Conservation (phyloP, 257 asterid species). For the Capsicum chinense region DNA sequence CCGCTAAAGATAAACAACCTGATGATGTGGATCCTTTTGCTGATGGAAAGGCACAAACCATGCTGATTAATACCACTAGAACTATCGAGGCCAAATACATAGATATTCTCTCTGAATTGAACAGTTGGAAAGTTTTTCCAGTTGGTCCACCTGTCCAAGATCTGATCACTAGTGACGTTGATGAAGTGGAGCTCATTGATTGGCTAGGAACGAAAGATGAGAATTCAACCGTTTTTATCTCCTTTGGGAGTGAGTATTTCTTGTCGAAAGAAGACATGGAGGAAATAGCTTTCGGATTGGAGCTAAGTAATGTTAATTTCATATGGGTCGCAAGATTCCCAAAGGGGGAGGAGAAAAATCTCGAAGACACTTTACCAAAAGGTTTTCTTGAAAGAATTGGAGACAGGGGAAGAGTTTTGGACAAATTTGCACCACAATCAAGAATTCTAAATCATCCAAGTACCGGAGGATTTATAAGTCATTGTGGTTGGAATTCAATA, state of each 20-base stretch:
- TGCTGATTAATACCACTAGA: conserved; percentile 9
- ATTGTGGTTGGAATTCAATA: neutral
- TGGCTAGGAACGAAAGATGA: neutral
- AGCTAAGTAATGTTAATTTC: neutral
- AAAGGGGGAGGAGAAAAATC: neutral
- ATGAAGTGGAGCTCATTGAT: neutral
- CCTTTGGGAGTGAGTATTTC: conserved; percentile 16
- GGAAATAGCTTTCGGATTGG: neutral
- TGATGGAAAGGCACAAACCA: neutral
- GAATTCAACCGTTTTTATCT: neutral
- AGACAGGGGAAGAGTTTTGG: neutral
- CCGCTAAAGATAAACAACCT: conserved; percentile 28
- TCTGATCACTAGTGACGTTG: neutral
- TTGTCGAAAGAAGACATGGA: neutral
- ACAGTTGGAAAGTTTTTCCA: neutral
- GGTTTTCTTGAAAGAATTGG: neutral
- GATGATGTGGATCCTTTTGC: conserved; percentile 28
- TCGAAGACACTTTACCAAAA: neutral
- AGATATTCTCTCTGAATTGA: neutral
- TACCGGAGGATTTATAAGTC: neutral
- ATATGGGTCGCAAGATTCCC: neutral
- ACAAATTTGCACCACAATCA: neutral
- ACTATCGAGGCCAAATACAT: neutral
- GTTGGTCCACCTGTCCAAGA: neutral
- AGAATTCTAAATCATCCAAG: neutral